A percentile compares a stretch with the other conserved stretches of the same genome.
These are phyloP conservation scores for Sequoiadendron giganteum DNA, from an alignment of 75 land plant species.

Conservation along the genomic window DNA sequence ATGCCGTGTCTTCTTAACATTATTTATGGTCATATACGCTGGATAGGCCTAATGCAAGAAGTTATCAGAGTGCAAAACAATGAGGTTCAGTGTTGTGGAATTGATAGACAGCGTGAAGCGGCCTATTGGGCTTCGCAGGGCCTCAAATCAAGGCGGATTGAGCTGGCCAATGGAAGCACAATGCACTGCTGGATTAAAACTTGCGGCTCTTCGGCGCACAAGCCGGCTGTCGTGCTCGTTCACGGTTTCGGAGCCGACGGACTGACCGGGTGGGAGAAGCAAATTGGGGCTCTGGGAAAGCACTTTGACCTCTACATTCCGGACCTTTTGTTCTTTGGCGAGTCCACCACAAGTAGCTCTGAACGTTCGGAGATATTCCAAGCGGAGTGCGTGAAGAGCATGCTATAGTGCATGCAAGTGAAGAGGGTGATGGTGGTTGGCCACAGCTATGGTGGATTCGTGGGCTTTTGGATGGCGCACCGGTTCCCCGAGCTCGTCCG, in stretches of 20 bases:
- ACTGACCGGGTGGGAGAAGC: constrained; percentile 21
- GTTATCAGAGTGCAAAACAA: not conserved
- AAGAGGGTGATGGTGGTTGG: constrained; percentile 42
- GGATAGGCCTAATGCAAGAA: too few species aligned
- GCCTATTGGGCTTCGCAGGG: constrained; percentile 43
- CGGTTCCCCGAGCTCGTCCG: constrained; percentile 45
- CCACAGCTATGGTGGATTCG: constrained; percentile 89
- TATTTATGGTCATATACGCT: too few species aligned
- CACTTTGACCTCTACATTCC: constrained; percentile 22
- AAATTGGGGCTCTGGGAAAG: constrained; percentile 18
- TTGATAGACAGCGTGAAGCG: constrained; percentile 27
- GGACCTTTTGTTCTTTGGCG: constrained; percentile 35
- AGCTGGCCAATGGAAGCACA: constrained; percentile 42
- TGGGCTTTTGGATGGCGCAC: constrained; percentile 72
- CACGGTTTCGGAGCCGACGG: constrained; percentile 31
- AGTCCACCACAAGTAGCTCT: constrained; percentile 15
- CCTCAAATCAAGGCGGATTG: constrained; percentile 28
- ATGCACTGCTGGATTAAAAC: constrained; percentile 63
- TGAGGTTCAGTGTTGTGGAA: constrained; percentile 40
- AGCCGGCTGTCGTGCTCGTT: constrained; percentile 22
- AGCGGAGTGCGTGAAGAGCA: constrained; percentile 27
- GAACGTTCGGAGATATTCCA: constrained; percentile 32
- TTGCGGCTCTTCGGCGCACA: not conserved
- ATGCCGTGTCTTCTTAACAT: too few species aligned
- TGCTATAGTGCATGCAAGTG: constrained; percentile 19